These are phyloP conservation scores for Apiotrichum montevideense DNA, from an alignment of 1,284 basidiomycete genomes.

Conservation along the genomic window DNA sequence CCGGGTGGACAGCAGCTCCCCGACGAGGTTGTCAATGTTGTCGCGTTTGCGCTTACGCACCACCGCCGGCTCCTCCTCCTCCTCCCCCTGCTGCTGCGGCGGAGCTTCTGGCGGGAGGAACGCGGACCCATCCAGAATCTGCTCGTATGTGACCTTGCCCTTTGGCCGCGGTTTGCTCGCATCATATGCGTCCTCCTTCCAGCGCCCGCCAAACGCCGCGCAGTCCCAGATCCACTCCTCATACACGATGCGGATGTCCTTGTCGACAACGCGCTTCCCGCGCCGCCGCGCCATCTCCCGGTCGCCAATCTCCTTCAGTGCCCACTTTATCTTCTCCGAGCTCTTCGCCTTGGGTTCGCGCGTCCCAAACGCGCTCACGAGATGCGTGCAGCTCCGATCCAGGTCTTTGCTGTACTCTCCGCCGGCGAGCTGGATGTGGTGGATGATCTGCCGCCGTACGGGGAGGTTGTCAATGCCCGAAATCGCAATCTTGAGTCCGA, in stretches of 20 bases:
- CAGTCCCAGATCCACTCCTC: constrained; percentile 49
- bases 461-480: constrained; percentile 40
- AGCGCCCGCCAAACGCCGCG: constrained; percentile 37
- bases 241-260: constrained; percentile 39
- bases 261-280: constrained; percentile 25
- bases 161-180: constrained; percentile 30
- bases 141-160: constrained; percentile 25
- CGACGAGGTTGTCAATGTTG: constrained; percentile 26
- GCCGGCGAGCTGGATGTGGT: constrained; percentile 31
- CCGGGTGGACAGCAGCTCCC: constrained; percentile 32
- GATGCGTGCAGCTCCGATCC: constrained; percentile 41
- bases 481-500: constrained; percentile 36
- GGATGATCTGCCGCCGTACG: constrained; percentile 34
- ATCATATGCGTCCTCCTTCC: constrained; percentile 42
- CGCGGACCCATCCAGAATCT: constrained; percentile 26
- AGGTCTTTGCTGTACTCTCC: constrained; percentile 43
- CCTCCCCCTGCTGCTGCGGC: constrained; percentile 11
- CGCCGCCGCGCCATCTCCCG: constrained; percentile 25
- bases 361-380: constrained; percentile 36
- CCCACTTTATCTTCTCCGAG: constrained; percentile 44
- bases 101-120: constrained; percentile 1
- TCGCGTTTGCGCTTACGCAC: constrained; percentile 32
- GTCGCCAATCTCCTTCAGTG: constrained; percentile 28
- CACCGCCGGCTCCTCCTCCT: constrained; percentile 27
- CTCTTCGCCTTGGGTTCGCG: constrained; percentile 25